phyloP scores from a whole-genome alignment of 2,329 filamentous ascomycete species.

The Thielaviopsis punctulata region DNA sequence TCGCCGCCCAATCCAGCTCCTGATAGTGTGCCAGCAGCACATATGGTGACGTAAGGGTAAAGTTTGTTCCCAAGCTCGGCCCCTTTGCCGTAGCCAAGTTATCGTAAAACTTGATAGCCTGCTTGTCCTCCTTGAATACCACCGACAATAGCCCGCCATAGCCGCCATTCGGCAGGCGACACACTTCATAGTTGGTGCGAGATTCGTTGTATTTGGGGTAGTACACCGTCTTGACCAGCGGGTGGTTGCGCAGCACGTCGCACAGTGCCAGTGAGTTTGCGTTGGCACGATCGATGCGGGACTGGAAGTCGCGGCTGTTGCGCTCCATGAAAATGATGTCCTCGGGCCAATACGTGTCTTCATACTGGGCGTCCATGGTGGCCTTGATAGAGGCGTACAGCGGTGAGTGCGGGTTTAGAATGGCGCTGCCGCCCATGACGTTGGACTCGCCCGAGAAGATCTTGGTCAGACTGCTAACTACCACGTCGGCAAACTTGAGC shows the following conservation, averaged over 20 bases:
- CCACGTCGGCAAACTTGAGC: slow-evolving; percentile 71
- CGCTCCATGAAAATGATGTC: slow-evolving; percentile 90
- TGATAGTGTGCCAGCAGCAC: slow-evolving; percentile 80
- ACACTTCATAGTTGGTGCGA: slow-evolving; percentile 58
- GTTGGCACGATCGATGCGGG: slow-evolving; percentile 71
- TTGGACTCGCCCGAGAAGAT: slow-evolving; percentile 96
- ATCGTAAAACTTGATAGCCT: slow-evolving; percentile 74
- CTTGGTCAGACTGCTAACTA: slow-evolving; percentile 90
- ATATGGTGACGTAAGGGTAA: slow-evolving; percentile 82
- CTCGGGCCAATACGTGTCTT: slow-evolving; percentile 88
- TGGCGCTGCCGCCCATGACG: slow-evolving; percentile 78
- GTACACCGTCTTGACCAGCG: slow-evolving; percentile 57
- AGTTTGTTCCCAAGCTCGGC: slow-evolving; percentile 89
- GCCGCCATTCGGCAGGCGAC: slow-evolving; percentile 54
- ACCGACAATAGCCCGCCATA: slow-evolving; percentile 84
- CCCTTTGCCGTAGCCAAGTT: slow-evolving; percentile 77
- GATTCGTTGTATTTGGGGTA: slow-evolving; percentile 72
- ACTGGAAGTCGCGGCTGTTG: slow-evolving; percentile 83
- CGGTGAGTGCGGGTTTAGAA: slow-evolving; percentile 46
- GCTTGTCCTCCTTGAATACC: slow-evolving; percentile 51
- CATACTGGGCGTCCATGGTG: slow-evolving; percentile 48
- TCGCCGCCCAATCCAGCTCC: slow-evolving; percentile 78
- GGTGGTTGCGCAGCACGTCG: slow-evolving; percentile 44
- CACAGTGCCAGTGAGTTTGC: slow-evolving; percentile 70
- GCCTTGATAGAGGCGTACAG: slow-evolving; percentile 56